Base-by-base conservation (phyloP, 495 filamentous ascomycete genomes). In the Aspergillus haitiensis region DNA sequence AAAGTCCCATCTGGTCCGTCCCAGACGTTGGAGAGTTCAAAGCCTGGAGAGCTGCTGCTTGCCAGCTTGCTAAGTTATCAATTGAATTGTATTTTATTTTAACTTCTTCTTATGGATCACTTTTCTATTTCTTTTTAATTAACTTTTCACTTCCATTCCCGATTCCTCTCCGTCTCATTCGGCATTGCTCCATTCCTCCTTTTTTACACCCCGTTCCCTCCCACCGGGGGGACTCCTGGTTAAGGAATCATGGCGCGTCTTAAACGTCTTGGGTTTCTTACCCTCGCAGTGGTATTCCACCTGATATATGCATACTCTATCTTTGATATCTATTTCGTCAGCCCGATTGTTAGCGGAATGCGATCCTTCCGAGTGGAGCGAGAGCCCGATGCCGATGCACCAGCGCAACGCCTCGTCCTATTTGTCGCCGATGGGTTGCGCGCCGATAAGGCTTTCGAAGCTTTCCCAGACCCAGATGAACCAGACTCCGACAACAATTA, bases 271-370 rank as follows among this genome's bases (percentile, higher is more conserved):
- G 90, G 88, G 69, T 99, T 99, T 75, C 78, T 98, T 69, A 88
- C 86, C 72, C 86, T 97, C 69, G 95, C 95, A 67, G 81, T 98
- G 68, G 76, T 94, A 48, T 99, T 99, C 70, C 95, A 99, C 75
- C 70, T 97, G 31, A 85, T 96, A 60, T 99, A 99, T 76, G 88
- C 94, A 60, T 92, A 86, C 67, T 97, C 93, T 36, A 99, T 99
- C 63, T 99, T 99, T 73, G 95, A 98, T 71, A 96, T 98, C 62
- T 99, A 99, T 76, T 99, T 99, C 71, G 91, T 97, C 63, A 97
- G 92, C 69, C 95, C 95, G 15, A 95, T 99, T 64, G 95, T 98
- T 39, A 88, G 85, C 81, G 95, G 95, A 67, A 98, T 99, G 95
- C 84, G 81, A 64, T 81, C 90, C 52, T 93, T 89, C 75, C 75